Evolutionary conservation across 192 early-diverging fungal genomes (phyloP), one percentile per base, ranked within the genome.

Genomic region (Chytriomyces hyalinus): DNA sequence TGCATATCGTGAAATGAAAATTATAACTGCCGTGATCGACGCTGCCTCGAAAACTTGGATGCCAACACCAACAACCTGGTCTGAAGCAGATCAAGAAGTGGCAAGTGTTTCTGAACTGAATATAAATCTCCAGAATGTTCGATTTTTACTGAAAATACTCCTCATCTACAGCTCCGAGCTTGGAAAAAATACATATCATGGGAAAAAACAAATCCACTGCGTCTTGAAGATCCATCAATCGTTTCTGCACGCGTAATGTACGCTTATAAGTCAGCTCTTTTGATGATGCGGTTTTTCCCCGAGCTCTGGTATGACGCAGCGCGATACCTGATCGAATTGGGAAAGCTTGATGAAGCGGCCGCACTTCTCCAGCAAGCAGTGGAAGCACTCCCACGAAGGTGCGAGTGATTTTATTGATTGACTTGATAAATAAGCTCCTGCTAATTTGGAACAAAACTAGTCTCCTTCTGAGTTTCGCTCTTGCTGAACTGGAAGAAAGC

Each of bases 121-220:
- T 6, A 81, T 68, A 5, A 68, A 47, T 10, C 22, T 65, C 50
- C 70, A 61, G 22, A 8, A 5, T 47, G 47, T 64, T 80, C 51
- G 15, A 51, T 49, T 0, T n/a, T 11, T 36, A 49, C 66, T 77
- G 53, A 77, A 6, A 73, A 62, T 67, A 17, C 6, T 36, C 36
- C 13, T 49, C 45, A 13, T 17, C 65, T 53, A 6, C 45, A 73
- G 51, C 73, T 80, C 67, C 62, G 57, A 6, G 85, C 90, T 8
- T 97, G 95, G 97, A 96, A 95, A 74, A 79, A 85, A 13, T 96
- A 92, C 80, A 92, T 99, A 73, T 85, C 88, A 65, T 99, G 97
- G 97, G 97, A 99, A 80, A 87, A 84, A 48, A 82, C 85, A 11
- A 96, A 99, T 75, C 97, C 97, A 20, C 80, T 99, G 49, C 86